phyloP scores from a whole-genome alignment of 768 basidiomycete species.

The Omphalotus guepiniiformis region DNA sequence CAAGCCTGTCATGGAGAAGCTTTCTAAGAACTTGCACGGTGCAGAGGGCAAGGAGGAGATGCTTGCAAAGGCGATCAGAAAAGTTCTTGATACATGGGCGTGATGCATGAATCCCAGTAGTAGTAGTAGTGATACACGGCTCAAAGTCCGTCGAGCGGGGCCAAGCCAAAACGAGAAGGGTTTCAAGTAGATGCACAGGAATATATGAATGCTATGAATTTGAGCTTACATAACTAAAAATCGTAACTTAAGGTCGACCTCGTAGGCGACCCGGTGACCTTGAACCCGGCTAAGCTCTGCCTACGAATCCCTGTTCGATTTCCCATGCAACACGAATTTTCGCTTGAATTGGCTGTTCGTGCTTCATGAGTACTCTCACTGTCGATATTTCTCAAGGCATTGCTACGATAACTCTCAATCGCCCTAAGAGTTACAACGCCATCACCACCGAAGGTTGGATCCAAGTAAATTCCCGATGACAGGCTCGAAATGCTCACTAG shows the following conservation, averaged over 20 bases:
- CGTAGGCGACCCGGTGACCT: too few species aligned
- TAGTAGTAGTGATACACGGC: background rate
- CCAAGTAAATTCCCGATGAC: background rate
- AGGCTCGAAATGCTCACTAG: background rate
- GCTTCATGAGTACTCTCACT: slow-evolving; percentile 31
- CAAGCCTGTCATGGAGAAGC: slow-evolving; percentile 46
- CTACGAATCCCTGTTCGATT: background rate
- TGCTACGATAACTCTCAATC: slow-evolving; percentile 65
- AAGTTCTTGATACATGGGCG: slow-evolving; percentile 39
- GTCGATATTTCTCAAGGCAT: slow-evolving; percentile 52
- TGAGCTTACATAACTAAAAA: too few species aligned
- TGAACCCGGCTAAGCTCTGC: too few species aligned
- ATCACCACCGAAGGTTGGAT: slow-evolving; percentile 45
- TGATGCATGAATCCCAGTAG: too few species aligned
- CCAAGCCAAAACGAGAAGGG: too few species aligned
- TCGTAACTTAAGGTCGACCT: too few species aligned
- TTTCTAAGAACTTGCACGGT: slow-evolving; percentile 31
- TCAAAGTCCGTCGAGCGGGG: too few species aligned
- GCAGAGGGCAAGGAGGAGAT: slow-evolving; percentile 39
- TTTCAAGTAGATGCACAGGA: too few species aligned
- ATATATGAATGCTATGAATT: too few species aligned
- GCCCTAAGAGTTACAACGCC: slow-evolving; percentile 57
- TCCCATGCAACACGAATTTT: background rate
- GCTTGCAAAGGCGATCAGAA: slow-evolving; percentile 34
- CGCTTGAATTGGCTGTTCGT: background rate